These are phyloP conservation scores for Phytophthora fragariae DNA, from an alignment of 352 stramenopile species.

Conservation along the genomic window DNA sequence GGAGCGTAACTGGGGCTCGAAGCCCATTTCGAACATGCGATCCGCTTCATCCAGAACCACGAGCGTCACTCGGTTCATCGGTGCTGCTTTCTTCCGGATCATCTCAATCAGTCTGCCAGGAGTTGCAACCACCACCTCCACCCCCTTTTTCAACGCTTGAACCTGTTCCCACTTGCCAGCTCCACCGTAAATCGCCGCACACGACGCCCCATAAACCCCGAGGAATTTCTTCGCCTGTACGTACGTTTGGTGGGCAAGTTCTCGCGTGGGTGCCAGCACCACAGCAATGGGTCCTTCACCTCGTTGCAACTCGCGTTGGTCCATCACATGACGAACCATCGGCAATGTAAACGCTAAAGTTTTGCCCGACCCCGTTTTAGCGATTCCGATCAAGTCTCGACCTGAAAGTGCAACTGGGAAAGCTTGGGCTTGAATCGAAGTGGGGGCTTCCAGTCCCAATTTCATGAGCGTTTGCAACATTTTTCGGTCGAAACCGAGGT, in stretches of 20 bases:
- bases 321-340: constrained; percentile 92
- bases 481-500: constrained; percentile 72
- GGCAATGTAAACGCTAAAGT: constrained; percentile 97
- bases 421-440: constrained; percentile 84
- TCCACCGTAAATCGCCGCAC: constrained; percentile 80
- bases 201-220: constrained; percentile 68
- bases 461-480: constrained; percentile 78
- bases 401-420: constrained; percentile 83
- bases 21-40: constrained; percentile 92
- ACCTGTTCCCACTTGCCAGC: constrained; percentile 90
- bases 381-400: constrained; percentile 86
- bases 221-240: constrained; percentile 87
- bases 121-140: constrained; percentile 83
- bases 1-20: constrained; percentile 84
- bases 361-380: constrained; percentile 98
- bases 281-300: constrained; percentile 85
- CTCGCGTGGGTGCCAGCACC: constrained; percentile 80
- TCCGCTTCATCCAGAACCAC: constrained; percentile 91
- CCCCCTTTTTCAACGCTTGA: constrained; percentile 71
- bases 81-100: constrained; percentile 76
- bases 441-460: constrained; percentile 76
- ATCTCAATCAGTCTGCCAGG: constrained; percentile 86
- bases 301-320: constrained; percentile 78
- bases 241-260: constrained; percentile 90
- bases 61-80: constrained; percentile 80